phyloP scores from a whole-genome alignment of 768 basidiomycete genomes.

The Mrakia gelida region DNA sequence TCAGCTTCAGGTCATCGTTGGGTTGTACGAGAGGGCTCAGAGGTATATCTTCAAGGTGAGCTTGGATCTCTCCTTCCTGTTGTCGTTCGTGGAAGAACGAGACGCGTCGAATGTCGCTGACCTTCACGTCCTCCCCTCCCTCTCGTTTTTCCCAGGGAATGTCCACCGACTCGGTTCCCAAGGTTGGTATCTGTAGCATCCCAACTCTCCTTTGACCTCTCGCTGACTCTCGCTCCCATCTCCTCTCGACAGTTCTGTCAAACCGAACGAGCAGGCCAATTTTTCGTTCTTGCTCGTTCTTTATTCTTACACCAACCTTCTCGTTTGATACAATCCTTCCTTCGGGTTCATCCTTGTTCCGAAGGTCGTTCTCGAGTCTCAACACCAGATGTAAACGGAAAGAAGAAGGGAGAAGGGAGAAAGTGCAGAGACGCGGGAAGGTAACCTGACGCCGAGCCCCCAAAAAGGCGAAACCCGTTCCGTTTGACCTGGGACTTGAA shows the following conservation, averaged over 20 bases:
- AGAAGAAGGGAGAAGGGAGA: no score
- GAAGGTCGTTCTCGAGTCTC: no score
- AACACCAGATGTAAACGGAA: no score
- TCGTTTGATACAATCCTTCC: no score
- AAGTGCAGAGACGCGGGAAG: no score
- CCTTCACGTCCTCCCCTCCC: no score
- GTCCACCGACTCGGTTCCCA: slow-evolving; percentile 97
- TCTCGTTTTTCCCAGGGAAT: slow-evolving; percentile 48
- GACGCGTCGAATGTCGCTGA: background rate
- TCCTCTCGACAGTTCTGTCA: background rate
- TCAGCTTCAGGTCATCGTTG: slow-evolving; percentile 87
- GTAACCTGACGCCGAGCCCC: no score
- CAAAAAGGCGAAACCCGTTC: no score
- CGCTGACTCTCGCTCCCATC: background rate
- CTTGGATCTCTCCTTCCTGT: no score
- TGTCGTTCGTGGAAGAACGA: slow-evolving; percentile 40
- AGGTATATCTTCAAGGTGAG: slow-evolving; percentile 77
- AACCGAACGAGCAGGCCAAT: slow-evolving; percentile 14
- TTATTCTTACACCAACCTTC: no score
- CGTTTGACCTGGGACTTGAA: background rate
- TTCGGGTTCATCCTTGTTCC: no score
- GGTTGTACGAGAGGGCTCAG: slow-evolving; percentile 92
- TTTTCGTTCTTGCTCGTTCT: no score
- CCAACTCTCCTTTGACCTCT: background rate
- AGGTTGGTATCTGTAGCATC: slow-evolving; percentile 52